Percentiles rank a stretch among this genome's conserved stretches.
Evolutionary conservation across 371 early-diverging fungal species (phyloP).

Genomic region (Conidiobolus incongruus): DNA sequence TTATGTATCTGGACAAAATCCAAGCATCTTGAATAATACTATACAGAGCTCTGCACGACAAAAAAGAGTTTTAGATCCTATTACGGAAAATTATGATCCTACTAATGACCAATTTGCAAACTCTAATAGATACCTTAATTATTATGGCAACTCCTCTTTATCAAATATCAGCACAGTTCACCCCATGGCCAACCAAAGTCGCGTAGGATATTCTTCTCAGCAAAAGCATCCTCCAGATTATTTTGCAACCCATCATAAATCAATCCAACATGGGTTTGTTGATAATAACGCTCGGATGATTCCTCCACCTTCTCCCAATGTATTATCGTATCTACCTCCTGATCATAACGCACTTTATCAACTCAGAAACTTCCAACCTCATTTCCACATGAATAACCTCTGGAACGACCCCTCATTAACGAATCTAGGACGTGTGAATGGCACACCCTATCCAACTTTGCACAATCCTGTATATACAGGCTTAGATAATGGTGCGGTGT

Average conservation of each 20-base stretch:
- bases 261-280: not conserved
- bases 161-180: too few species aligned
- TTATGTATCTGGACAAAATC: too few species aligned
- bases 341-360: not conserved
- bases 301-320: slow-evolving; percentile 18
- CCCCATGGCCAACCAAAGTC: too few species aligned
- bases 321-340: slow-evolving; percentile 14
- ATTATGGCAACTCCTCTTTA: too few species aligned
- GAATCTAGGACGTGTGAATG: not conserved
- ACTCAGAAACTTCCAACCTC: not conserved
- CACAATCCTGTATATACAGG: not conserved
- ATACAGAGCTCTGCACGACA: too few species aligned
- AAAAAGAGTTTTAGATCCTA: too few species aligned
- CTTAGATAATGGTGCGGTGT: not conserved
- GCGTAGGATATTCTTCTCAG: too few species aligned
- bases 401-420: not conserved
- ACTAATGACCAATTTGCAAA: too few species aligned
- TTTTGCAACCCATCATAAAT: not conserved
- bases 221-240: too few species aligned
- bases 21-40: too few species aligned
- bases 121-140: too few species aligned
- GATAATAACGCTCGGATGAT: slow-evolving; percentile 9
- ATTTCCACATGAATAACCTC: not conserved
- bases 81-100: too few species aligned
- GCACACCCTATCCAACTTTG: not conserved